Conservation (phyloP, 805 yeast genomes). For the Saccharomycopsis schoenii region DNA sequence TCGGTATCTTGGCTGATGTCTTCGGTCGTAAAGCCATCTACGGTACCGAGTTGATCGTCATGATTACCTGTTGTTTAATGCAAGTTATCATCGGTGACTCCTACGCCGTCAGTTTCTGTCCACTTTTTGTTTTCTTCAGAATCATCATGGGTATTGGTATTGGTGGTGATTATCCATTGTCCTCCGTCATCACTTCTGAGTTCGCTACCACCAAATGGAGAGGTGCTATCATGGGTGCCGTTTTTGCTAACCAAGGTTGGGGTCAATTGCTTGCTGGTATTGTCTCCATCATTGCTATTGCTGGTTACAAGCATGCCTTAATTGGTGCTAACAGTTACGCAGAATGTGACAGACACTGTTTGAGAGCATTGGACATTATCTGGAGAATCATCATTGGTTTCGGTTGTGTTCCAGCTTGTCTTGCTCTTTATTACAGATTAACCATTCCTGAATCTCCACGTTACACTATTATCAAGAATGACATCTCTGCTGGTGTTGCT, state of each 20-base stretch:
- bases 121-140: constrained; percentile 69
- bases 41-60: constrained; percentile 77
- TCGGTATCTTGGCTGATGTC: constrained; percentile 73
- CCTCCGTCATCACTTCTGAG: constrained; percentile 89
- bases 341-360: constrained; percentile 59
- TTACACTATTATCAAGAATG: constrained; percentile 62
- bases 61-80: constrained; percentile 68
- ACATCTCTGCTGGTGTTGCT: constrained; percentile 46
- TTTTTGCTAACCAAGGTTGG: constrained; percentile 94
- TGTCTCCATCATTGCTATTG: constrained; percentile 66
- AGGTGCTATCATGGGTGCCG: constrained; percentile 97
- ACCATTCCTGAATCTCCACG: constrained; percentile 95
- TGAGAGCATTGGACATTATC: constrained; percentile 79
- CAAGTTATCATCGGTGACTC: constrained; percentile 70
- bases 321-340: constrained; percentile 41
- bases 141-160: constrained; percentile 91
- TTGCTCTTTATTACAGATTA: constrained; percentile 83
- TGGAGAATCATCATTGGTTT: constrained; percentile 89
- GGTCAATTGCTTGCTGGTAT: constrained; percentile 88
- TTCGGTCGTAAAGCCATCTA: constrained; percentile 82
- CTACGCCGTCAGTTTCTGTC: constrained; percentile 63
- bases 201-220: constrained; percentile 93
- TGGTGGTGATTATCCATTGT: constrained; percentile 94
- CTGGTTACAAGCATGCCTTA: constrained; percentile 62
- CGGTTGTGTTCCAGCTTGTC: constrained; percentile 80